These are phyloP conservation scores for Aegilops sharonensis DNA, from an alignment of 176 grass and related monocot genomes.

Conservation along the genomic window DNA sequence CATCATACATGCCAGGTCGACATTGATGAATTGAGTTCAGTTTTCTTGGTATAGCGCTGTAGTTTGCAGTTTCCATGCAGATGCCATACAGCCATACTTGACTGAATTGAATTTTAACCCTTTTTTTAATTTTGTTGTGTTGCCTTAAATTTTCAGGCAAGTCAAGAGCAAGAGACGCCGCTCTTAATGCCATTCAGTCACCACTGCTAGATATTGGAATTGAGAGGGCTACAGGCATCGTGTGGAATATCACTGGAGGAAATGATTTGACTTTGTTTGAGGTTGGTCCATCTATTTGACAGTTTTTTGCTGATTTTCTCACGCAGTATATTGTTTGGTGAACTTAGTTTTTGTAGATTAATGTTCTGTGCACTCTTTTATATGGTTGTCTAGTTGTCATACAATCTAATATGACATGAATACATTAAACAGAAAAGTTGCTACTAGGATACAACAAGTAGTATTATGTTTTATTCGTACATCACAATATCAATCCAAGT, in stretches of 20 bases:
- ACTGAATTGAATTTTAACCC: neutral
- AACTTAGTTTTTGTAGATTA: neutral
- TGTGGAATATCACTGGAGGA: conserved; percentile 95
- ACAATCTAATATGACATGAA: neutral
- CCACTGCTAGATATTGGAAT: conserved; percentile 95
- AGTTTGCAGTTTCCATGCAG: neutral
- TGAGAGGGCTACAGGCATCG: conserved; percentile 88
- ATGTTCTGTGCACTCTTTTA: neutral
- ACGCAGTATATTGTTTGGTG: conserved; percentile 11
- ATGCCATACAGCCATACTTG: neutral
- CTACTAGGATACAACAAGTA: neutral
- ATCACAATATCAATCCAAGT: neutral
- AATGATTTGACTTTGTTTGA: conserved; percentile 83
- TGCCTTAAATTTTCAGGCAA: conserved; percentile 53
- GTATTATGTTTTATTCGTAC: conserved; percentile 11
- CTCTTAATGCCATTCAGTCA: conserved; percentile 91
- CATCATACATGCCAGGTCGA: neutral
- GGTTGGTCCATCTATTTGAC: conserved; percentile 48
- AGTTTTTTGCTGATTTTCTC: neutral
- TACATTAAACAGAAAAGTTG: neutral
- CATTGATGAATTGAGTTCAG: neutral
- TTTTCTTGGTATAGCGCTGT: neutral
- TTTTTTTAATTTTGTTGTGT: conserved; percentile 4
- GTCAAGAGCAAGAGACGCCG: conserved; percentile 85
- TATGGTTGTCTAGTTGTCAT: neutral